These are phyloP conservation scores for Gnetum montanum DNA, from an alignment of 75 land plant genomes.

Conservation along the genomic window DNA sequence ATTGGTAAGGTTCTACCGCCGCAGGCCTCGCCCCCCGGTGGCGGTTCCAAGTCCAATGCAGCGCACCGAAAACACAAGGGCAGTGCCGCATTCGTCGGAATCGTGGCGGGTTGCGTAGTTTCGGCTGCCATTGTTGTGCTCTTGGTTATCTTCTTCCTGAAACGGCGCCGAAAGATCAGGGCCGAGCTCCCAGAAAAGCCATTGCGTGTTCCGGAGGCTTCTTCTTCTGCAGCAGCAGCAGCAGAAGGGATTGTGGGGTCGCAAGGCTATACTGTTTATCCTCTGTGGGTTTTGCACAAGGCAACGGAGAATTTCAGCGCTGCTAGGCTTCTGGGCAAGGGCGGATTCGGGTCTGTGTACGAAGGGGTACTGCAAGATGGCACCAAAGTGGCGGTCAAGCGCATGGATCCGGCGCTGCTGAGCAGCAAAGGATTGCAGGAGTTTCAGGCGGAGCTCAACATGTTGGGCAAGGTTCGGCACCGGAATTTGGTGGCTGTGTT, in stretches of 20 bases:
- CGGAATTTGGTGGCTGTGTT: slow-evolving; percentile 65
- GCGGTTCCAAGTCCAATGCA: background rate
- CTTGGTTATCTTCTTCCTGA: slow-evolving; percentile 5
- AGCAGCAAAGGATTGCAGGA: slow-evolving; percentile 57
- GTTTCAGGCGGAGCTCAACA: slow-evolving; percentile 70
- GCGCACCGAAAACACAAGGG: background rate
- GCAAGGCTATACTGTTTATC: slow-evolving; percentile 14
- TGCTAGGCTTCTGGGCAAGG: slow-evolving; percentile 55
- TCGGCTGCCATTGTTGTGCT: slow-evolving; percentile 8
- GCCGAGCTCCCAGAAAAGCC: slow-evolving; percentile 10
- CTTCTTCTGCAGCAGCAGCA: slow-evolving; percentile 7
- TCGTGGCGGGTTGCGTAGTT: slow-evolving; percentile 31
- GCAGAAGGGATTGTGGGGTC: slow-evolving; percentile 6
- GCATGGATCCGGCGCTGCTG: slow-evolving; percentile 47
- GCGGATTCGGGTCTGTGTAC: slow-evolving; percentile 86
- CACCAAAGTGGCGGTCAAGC: slow-evolving; percentile 73
- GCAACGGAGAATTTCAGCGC: slow-evolving; percentile 68
- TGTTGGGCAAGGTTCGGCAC: slow-evolving; percentile 80
- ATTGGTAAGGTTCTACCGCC: slow-evolving; percentile 16
- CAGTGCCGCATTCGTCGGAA: slow-evolving; percentile 20
- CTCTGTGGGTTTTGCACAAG: slow-evolving; percentile 38
- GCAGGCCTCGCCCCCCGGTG: slow-evolving; percentile 3
- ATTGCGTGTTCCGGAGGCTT: background rate
- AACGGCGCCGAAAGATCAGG: slow-evolving; percentile 14
- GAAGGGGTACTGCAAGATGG: slow-evolving; percentile 69